Base-by-base conservation (phyloP, 495 filamentous ascomycete genomes). In the Pyrenula massariospora region DNA sequence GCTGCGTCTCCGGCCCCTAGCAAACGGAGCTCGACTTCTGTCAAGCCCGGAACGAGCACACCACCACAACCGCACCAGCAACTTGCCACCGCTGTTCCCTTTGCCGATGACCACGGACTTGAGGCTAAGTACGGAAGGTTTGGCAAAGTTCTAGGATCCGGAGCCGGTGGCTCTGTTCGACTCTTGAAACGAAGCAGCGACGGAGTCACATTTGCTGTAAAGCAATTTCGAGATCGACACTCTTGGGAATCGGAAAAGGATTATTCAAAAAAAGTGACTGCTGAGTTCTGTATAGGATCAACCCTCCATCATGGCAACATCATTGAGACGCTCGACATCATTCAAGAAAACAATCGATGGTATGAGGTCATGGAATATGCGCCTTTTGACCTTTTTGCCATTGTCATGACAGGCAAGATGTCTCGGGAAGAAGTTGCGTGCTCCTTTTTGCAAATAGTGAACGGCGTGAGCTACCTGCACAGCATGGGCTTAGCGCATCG, bases 351-450 rank as follows among this genome's bases (percentile, higher is more conserved):
- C 67, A 84, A 81, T 24, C 88, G 86, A 59, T 99, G 93, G 91
- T 99, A 94, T 68, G 94, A 95, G 66, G 93, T 99, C 24, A 99
- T 99, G 93, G 93, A 99, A 66, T 97, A 94, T 67, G 94, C 91
- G n/a, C 93, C 93, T 3, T 99, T 73, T 63, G 93, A 99, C 70
- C 77, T 99, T 15, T 99, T 99, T 68, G 93, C 93, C 22, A 95
- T 94, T 59, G 93, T 99, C 59, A 99, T 99, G 93, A 97, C 93
- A 0, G 93, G 93, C 19, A 97, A 93, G 71, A 99, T 99, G 93
- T 80, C 80, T 47, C 84, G 90, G 55, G 87, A 94, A 57, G 93
- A 99, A 70, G 78, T 96, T 54, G 83, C 81, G 1, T 99, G 93
- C 68, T 84, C 83, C 53, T 96, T 96, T 65, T 78, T 96, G 62